Conservation (phyloP, 2,329 filamentous ascomycete species). For the Cladosporium sp. region DNA sequence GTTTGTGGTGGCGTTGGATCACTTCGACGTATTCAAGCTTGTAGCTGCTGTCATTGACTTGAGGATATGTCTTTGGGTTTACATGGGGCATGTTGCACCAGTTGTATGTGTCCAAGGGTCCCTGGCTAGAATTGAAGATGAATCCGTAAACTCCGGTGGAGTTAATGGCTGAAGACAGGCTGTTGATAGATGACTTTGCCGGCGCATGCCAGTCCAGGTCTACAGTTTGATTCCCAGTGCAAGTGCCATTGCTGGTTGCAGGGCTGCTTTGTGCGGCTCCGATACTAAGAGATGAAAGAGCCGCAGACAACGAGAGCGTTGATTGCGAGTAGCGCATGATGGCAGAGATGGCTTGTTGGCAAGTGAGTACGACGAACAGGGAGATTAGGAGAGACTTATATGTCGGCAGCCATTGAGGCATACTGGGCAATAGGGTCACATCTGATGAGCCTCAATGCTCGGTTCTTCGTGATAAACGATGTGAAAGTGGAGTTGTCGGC, state of each 20-base stretch:
- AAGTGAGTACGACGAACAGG: slow-evolving; percentile 23
- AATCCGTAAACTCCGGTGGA: slow-evolving; percentile 67
- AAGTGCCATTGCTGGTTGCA: slow-evolving; percentile 14
- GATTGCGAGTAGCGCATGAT: slow-evolving; percentile 28
- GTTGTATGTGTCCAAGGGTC: slow-evolving; percentile 64
- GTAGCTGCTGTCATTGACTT: slow-evolving; percentile 50
- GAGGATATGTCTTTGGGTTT: slow-evolving; percentile 60
- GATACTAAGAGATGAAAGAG: slow-evolving; percentile 8
- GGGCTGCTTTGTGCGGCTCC: neutral
- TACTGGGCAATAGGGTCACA: neutral
- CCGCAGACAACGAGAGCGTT: slow-evolving; percentile 20
- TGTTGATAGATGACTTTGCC: slow-evolving; percentile 54
- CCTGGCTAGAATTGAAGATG: slow-evolving; percentile 61
- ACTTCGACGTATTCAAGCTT: slow-evolving; percentile 72
- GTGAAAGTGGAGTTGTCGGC: neutral
- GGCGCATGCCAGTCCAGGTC: slow-evolving; percentile 59
- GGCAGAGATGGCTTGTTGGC: slow-evolving; percentile 23
- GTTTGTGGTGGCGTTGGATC: slow-evolving; percentile 81
- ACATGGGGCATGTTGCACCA: slow-evolving; percentile 89
- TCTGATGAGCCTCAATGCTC: neutral
- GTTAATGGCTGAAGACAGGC: slow-evolving; percentile 55
- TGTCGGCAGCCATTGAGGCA: slow-evolving; percentile 15
- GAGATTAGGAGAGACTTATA: slow-evolving; percentile 23
- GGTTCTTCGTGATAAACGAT: neutral
- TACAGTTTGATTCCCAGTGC: slow-evolving; percentile 18